Evolutionary conservation across 2,329 filamentous ascomycete species (phyloP).

Genomic region (Hypoxylon sp.): DNA sequence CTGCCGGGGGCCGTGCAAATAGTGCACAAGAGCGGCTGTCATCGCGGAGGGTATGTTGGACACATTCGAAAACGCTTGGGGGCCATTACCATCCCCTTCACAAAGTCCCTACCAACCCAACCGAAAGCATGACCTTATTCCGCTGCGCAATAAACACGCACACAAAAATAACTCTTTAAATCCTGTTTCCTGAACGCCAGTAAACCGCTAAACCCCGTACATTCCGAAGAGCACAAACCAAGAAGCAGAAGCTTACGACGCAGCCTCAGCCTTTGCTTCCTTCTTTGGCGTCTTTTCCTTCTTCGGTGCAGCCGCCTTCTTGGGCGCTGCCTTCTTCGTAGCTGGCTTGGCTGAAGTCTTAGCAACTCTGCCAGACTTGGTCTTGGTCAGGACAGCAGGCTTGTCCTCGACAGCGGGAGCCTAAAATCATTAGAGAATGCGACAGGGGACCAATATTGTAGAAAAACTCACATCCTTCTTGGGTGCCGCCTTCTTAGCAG

Average conservation of each 20-base stretch:
- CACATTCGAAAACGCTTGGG: conserved; percentile 26
- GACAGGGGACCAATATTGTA: conserved; percentile 11
- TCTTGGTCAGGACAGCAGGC: conserved; percentile 63
- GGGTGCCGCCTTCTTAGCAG: conserved; percentile 60
- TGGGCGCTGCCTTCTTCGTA: conserved; percentile 59
- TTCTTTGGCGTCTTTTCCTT: conserved; percentile 62
- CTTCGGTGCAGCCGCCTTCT: conserved; percentile 53
- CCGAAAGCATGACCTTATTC: conserved; percentile 49
- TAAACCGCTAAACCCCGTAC: conserved; percentile 48
- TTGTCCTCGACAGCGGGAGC: conserved; percentile 62
- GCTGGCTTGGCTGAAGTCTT: conserved; percentile 71
- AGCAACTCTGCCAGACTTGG: conserved; percentile 86
- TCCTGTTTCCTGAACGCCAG: conserved; percentile 52
- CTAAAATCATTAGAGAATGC: conserved; percentile 53
- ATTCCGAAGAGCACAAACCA: conserved; percentile 55
- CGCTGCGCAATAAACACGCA: conserved; percentile 47
- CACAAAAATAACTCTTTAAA: conserved; percentile 50
- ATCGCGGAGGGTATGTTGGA: conserved; percentile 32
- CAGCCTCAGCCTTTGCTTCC: conserved; percentile 51
- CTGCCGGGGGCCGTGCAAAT: conserved; percentile 34
- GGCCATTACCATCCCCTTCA: conserved; percentile 20
- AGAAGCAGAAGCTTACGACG: conserved; percentile 44
- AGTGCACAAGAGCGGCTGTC: conserved; percentile 31
- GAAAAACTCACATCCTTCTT: conserved; percentile 51
- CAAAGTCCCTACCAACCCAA: conserved; percentile 40